A percentile compares a stretch with the other conserved stretches of the same genome.
phyloP scores from a whole-genome alignment of 2,329 filamentous ascomycete genomes.

The Allantophomopsis cytisporea region DNA sequence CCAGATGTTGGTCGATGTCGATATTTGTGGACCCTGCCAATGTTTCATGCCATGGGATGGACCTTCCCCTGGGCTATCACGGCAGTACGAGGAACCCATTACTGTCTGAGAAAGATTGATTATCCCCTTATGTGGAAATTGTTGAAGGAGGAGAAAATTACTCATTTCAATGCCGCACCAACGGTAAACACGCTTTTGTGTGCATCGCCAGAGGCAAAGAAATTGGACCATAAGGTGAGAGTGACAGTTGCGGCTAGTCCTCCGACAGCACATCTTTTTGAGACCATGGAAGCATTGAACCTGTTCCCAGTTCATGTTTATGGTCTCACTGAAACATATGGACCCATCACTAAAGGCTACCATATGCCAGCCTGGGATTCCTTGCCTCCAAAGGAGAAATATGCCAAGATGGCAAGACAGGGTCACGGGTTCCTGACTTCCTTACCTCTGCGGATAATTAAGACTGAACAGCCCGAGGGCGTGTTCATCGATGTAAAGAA shows the following conservation, averaged over 20 bases:
- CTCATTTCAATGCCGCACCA: constrained; percentile 90
- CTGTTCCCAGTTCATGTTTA: constrained; percentile 89
- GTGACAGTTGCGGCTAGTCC: constrained; percentile 92
- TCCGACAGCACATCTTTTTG: constrained; percentile 79
- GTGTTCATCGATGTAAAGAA: constrained; percentile 52
- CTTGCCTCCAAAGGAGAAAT: constrained; percentile 63
- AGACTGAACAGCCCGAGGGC: constrained; percentile 57
- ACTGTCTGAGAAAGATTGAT: constrained; percentile 89
- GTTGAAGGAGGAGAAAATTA: constrained; percentile 74
- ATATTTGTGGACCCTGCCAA: constrained; percentile 85
- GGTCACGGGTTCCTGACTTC: constrained; percentile 83
- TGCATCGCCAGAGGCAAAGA: constrained; percentile 60
- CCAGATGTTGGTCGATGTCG: constrained; percentile 53
- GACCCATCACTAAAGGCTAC: constrained; percentile 91
- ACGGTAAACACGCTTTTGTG: constrained; percentile 94
- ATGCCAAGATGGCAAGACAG: constrained; percentile 82
- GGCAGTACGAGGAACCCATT: constrained; percentile 84
- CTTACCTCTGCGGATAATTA: constrained; percentile 70
- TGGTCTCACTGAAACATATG: constrained; percentile 80
- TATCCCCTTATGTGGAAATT: constrained; percentile 87
- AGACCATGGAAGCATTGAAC: constrained; percentile 75
- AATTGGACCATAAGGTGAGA: constrained; percentile 54
- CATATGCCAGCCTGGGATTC: constrained; percentile 73
- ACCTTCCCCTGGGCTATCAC: constrained; percentile 91
- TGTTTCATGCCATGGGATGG: constrained; percentile 63